Conservation (phyloP, 2,329 filamentous ascomycete genomes). For the Cordyceps tenuipes region DNA sequence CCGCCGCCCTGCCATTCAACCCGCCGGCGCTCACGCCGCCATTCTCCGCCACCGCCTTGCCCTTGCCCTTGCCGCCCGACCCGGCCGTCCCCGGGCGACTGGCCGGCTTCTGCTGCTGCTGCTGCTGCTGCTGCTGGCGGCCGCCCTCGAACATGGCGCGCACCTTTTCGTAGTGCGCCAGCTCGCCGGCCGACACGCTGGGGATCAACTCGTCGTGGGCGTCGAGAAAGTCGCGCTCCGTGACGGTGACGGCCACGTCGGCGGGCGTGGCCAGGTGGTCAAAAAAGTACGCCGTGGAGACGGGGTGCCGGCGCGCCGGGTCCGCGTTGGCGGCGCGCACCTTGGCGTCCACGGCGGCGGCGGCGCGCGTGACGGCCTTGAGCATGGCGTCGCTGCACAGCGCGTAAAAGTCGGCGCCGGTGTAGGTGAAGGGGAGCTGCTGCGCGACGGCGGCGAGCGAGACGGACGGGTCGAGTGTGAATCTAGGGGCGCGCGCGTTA, state of each 20-base stretch:
- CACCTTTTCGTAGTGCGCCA: conserved; percentile 84
- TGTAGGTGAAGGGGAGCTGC: conserved; percentile 86
- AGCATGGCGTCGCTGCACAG: conserved; percentile 98
- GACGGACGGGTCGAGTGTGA: conserved; percentile 71
- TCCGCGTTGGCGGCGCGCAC: conserved; percentile 60
- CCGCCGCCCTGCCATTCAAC: conserved; percentile 21
- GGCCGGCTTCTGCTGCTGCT: conserved; percentile 15
- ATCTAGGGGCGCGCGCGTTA: conserved; percentile 44
- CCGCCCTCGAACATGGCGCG: conserved; percentile 70
- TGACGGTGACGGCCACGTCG: conserved; percentile 81
- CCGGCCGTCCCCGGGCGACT: conserved; percentile 16
- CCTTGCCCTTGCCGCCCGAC: conserved; percentile 21
- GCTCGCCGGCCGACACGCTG: conserved; percentile 83
- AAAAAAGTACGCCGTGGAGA: conserved; percentile 91
- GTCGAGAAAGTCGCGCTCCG: conserved; percentile 75
- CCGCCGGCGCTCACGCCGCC: conserved; percentile 14
- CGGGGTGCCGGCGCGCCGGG: conserved; percentile 31
- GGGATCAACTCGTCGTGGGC: conserved; percentile 85
- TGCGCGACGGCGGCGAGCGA: conserved; percentile 69
- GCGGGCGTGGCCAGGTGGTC: conserved; percentile 79
- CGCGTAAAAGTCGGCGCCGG: conserved; percentile 93
- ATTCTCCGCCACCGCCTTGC: conserved; percentile 27
- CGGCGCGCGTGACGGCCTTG: conserved; percentile 91
- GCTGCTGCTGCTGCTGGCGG: conserved; percentile 11
- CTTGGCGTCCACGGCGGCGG: conserved; percentile 73